These are phyloP conservation scores for Hippophae rhamnoides DNA, from an alignment of 306 rosid species.

Conservation along the genomic window DNA sequence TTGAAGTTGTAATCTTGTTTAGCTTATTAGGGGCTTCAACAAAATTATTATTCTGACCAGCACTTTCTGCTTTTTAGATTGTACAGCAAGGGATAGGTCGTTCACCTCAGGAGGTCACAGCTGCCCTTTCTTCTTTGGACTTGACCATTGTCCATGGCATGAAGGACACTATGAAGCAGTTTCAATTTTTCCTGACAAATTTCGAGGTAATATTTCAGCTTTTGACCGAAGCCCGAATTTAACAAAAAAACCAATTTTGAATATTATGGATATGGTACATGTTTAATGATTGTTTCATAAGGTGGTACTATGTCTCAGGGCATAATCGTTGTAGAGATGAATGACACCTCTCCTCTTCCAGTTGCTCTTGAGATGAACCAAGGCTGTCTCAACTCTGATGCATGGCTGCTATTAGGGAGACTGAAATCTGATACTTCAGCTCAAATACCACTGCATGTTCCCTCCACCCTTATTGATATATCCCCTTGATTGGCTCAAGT, in stretches of 20 bases:
- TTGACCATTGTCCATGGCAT: constrained; percentile 30
- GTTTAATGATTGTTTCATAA: not conserved
- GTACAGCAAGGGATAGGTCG: constrained; percentile 65
- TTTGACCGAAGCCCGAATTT: too few species aligned
- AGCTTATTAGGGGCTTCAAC: constrained; percentile 5
- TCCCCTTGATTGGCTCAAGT: constrained; percentile 37
- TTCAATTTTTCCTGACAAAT: constrained; percentile 54
- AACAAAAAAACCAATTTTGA: not conserved
- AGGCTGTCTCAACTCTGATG: constrained; percentile 72
- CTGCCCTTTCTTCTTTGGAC: constrained; percentile 63
- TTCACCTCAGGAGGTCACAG: constrained; percentile 65
- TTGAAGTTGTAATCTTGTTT: constrained; percentile 11
- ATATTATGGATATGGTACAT: not conserved
- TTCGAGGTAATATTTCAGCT: constrained; percentile 52
- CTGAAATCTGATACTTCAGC: constrained; percentile 28
- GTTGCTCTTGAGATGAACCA: constrained; percentile 62
- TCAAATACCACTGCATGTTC: constrained; percentile 18
- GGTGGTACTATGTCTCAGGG: constrained; percentile 43
- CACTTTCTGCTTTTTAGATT: constrained; percentile 38
- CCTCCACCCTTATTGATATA: constrained; percentile 35
- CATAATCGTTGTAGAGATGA: constrained; percentile 59
- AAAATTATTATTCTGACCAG: constrained; percentile 3
- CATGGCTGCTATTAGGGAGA: constrained; percentile 67
- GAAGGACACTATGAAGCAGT: constrained; percentile 56
- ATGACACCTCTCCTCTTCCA: constrained; percentile 39